Evolutionary conservation across 352 stramenopile species (phyloP).

Genomic region (Phytopythium cucurbitacearum): DNA sequence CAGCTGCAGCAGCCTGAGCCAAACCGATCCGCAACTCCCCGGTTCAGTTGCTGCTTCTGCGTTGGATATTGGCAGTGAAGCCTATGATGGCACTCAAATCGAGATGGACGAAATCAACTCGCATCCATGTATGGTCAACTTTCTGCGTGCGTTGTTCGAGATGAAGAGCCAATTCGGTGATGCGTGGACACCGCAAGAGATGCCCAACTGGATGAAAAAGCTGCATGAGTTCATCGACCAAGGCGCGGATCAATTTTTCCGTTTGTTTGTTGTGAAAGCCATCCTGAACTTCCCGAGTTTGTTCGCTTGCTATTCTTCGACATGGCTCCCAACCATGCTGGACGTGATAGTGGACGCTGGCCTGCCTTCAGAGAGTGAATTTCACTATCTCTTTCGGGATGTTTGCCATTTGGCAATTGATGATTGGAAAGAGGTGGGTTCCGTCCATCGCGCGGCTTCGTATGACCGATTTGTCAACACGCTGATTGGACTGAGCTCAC

Average conservation of each 20-base stretch:
- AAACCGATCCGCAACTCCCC: slow-evolving; percentile 16
- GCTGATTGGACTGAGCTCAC: slow-evolving; percentile 50
- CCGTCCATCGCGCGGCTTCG: too few relatives aligned
- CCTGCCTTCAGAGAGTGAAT: slow-evolving; percentile 36
- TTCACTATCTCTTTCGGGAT: slow-evolving; percentile 77
- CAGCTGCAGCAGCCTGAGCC: slow-evolving; percentile 68
- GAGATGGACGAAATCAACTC: slow-evolving; percentile 76
- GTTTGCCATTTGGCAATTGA: slow-evolving; percentile 55
- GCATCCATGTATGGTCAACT: slow-evolving; percentile 69
- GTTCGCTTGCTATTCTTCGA: slow-evolving; percentile 42
- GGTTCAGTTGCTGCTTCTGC: slow-evolving; percentile 4
- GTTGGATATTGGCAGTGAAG: slow-evolving; percentile 13
- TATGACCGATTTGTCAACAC: slow-evolving; percentile 51
- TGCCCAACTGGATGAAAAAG: slow-evolving; percentile 83
- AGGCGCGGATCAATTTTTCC: slow-evolving; percentile 43
- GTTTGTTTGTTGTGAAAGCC: slow-evolving; percentile 67
- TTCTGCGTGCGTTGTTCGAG: slow-evolving; percentile 66
- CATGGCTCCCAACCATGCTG: slow-evolving; percentile 54
- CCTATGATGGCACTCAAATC: slow-evolving; percentile 44
- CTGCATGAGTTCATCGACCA: slow-evolving; percentile 48
- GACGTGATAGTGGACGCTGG: slow-evolving; percentile 43
- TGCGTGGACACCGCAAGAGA: slow-evolving; percentile 37
- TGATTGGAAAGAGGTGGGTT: slow-evolving; percentile 31
- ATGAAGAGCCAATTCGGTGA: slow-evolving; percentile 72
- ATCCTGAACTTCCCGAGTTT: slow-evolving; percentile 62